Percentiles rank a stretch among this genome's conserved stretches.
Evolutionary conservation across 108 stramenopile genomes (phyloP).

Genomic region (Skeletonema tropicum): DNA sequence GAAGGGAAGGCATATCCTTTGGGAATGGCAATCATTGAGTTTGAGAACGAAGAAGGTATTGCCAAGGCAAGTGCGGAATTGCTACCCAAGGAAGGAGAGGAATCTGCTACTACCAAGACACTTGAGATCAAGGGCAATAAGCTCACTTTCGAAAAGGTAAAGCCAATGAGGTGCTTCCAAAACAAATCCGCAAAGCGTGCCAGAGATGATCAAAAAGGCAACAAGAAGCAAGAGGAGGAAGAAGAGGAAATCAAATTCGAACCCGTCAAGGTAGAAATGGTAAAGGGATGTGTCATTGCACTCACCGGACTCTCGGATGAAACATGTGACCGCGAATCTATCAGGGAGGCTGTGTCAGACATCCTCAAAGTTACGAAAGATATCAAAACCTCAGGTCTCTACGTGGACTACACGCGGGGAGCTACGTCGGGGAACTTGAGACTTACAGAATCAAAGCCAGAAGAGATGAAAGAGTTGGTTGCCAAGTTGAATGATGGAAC

Average conservation of each 20-base stretch:
- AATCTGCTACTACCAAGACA: slow-evolving; percentile 17
- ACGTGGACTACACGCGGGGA: slow-evolving; percentile 85
- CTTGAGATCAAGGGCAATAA: slow-evolving; percentile 50
- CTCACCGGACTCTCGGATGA: slow-evolving; percentile 66
- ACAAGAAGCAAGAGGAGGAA: slow-evolving; percentile 22
- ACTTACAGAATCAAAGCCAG: slow-evolving; percentile 59
- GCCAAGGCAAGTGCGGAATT: slow-evolving; percentile 81
- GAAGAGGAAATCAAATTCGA: slow-evolving; percentile 51
- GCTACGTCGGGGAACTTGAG: slow-evolving; percentile 71
- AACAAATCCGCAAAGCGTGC: slow-evolving; percentile 7
- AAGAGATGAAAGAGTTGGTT: slow-evolving; percentile 60
- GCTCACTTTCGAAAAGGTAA: slow-evolving; percentile 41
- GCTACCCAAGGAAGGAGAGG: slow-evolving; percentile 35
- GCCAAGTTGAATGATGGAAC: slow-evolving; percentile 67
- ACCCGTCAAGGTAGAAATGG: slow-evolving; percentile 66
- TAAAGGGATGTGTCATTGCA: slow-evolving; percentile 82
- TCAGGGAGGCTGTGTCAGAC: slow-evolving; percentile 65
- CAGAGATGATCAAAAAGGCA: slow-evolving; percentile 8
- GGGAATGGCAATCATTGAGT: slow-evolving; percentile 86
- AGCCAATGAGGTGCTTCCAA: slow-evolving; percentile 20
- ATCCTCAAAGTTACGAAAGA: slow-evolving; percentile 59
- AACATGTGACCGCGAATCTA: slow-evolving; percentile 76
- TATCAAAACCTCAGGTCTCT: slow-evolving; percentile 75
- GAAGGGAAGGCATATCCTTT: slow-evolving; percentile 40
- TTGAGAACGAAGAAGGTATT: slow-evolving; percentile 70